Conservation (phyloP, 345 rosid species). For the Physaria fendleri region DNA sequence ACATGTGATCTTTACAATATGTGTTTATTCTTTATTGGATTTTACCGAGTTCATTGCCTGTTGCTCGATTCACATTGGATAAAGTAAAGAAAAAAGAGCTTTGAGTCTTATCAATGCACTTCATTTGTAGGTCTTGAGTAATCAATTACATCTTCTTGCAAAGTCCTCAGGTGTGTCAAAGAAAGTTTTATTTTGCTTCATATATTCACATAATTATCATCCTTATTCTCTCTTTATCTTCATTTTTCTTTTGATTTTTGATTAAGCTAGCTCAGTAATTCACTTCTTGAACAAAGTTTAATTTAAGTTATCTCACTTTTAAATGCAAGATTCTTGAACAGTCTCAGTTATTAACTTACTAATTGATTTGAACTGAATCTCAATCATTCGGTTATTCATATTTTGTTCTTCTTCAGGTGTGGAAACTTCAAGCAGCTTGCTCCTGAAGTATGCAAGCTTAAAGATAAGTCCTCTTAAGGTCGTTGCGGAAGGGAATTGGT, state of each 20-base stretch:
- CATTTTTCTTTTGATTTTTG: background rate
- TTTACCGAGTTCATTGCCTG: background rate
- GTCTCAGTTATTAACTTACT: too few species aligned
- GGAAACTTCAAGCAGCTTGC: too few species aligned
- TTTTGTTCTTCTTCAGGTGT: too few species aligned
- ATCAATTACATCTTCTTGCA: constrained; percentile 67
- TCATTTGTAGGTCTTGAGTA: constrained; percentile 69
- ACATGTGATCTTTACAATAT: too few species aligned
- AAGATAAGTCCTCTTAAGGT: too few species aligned
- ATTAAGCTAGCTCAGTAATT: background rate
- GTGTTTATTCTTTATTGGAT: background rate
- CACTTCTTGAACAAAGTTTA: constrained; percentile 2
- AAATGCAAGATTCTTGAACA: too few species aligned
- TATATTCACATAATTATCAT: too few species aligned
- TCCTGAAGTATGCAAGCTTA: too few species aligned
- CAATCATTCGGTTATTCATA: too few species aligned
- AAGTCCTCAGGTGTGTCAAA: constrained; percentile 57
- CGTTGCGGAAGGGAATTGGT: too few species aligned
- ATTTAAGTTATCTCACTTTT: too few species aligned
- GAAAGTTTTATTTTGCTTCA: constrained; percentile 31
- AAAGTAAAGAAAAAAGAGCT: background rate
- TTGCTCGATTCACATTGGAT: background rate
- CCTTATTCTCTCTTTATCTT: background rate
- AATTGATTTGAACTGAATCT: too few species aligned
- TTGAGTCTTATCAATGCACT: background rate